phyloP scores from a whole-genome alignment of 345 rosid species.

The Murraya koenigii region DNA sequence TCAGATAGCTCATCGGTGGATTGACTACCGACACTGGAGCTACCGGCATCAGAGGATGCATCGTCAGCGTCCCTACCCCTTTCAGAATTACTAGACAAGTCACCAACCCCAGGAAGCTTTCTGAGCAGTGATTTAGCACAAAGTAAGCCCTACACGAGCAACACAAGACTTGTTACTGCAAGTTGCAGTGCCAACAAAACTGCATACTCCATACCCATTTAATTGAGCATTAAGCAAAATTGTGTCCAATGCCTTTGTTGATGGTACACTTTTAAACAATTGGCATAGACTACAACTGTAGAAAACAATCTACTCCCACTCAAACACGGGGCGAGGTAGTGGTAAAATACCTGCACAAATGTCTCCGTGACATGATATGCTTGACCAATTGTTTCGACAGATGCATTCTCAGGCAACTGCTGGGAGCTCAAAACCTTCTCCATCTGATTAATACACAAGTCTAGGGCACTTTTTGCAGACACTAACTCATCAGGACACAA shows the following conservation, averaged over 20 bases:
- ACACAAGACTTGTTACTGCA: background rate
- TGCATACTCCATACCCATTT: background rate
- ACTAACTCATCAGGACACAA: constrained; percentile 83
- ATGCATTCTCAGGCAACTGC: constrained; percentile 81
- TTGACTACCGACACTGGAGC: constrained; percentile 85
- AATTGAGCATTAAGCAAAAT: background rate
- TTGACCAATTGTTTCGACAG: constrained; percentile 87
- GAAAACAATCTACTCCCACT: background rate
- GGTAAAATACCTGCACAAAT: constrained; percentile 70
- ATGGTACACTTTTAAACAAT: constrained; percentile 4
- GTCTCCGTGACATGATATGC: constrained; percentile 93
- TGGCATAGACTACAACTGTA: background rate
- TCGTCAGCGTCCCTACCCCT: constrained; percentile 81
- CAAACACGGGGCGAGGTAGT: background rate
- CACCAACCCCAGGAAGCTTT: constrained; percentile 67
- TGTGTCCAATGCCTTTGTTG: background rate
- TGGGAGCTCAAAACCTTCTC: constrained; percentile 71
- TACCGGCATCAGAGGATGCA: constrained; percentile 87
- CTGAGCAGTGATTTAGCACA: constrained; percentile 80
- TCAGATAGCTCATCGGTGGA: constrained; percentile 77
- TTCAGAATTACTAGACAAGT: constrained; percentile 53
- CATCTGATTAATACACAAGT: constrained; percentile 83
- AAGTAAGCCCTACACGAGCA: constrained; percentile 65
- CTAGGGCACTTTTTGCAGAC: constrained; percentile 83
- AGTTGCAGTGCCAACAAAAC: background rate